These are phyloP conservation scores for Coniochaeta hoffmannii DNA, from an alignment of 2,329 filamentous ascomycete species.

Conservation along the genomic window DNA sequence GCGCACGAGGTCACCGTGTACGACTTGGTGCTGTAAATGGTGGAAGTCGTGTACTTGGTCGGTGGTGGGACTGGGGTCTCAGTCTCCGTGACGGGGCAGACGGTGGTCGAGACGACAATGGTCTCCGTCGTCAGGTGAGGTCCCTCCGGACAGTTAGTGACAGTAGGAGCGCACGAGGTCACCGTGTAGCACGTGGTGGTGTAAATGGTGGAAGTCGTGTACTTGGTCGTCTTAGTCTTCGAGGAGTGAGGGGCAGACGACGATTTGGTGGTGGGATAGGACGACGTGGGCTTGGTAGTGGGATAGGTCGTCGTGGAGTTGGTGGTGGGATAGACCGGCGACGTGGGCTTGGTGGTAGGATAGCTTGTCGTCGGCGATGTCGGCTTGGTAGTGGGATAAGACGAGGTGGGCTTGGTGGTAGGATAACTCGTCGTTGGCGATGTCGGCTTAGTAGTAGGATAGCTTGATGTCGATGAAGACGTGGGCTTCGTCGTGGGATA, in stretches of 20 bases:
- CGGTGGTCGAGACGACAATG: constrained; percentile 29
- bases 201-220: constrained; percentile 40
- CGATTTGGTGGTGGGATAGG: background rate
- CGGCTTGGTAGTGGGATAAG: background rate
- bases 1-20: constrained; percentile 8
- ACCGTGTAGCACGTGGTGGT: constrained; percentile 48
- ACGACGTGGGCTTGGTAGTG: background rate
- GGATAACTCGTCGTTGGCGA: background rate
- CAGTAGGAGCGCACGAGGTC: constrained; percentile 48
- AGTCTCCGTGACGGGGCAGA: constrained; percentile 28
- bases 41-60: background rate
- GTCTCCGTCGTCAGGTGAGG: constrained; percentile 20
- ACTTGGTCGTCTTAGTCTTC: constrained; percentile 5
- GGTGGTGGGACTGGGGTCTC: background rate
- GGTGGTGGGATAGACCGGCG: constrained; percentile 6
- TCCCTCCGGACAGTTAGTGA: constrained; percentile 46
- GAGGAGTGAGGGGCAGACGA: background rate
- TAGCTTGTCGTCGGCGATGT: background rate
- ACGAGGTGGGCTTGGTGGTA: background rate
- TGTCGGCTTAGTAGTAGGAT: background rate
- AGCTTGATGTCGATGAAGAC: background rate
- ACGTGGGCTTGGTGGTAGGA: background rate
- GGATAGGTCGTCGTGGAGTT: background rate
- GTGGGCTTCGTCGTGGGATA: background rate
- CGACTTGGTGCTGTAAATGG: constrained; percentile 5